phyloP scores from a whole-genome alignment of 2,329 filamentous ascomycete species.

The Penicillium olsonii region DNA sequence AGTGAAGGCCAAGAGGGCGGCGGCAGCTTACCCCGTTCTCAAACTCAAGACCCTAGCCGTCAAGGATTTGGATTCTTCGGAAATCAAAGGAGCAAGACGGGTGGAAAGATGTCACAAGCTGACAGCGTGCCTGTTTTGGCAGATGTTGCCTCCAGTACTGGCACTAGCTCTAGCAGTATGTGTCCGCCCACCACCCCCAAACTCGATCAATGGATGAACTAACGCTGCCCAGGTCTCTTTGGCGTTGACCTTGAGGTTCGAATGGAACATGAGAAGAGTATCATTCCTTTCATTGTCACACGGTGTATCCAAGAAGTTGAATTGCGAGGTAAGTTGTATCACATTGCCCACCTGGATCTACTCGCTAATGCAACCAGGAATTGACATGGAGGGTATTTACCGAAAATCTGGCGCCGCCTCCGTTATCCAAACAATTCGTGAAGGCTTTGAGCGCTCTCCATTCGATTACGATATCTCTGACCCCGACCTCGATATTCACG shows the following conservation, averaged over 20 bases:
- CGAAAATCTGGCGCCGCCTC: slow-evolving; percentile 93
- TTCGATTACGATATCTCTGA: slow-evolving; percentile 88
- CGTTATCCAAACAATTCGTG: slow-evolving; percentile 85
- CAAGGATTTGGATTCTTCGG: slow-evolving; percentile 73
- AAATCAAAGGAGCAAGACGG: slow-evolving; percentile 47
- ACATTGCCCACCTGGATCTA: background rate
- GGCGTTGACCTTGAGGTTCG: slow-evolving; percentile 86
- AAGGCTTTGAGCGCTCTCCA: slow-evolving; percentile 81
- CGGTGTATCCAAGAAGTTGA: slow-evolving; percentile 97
- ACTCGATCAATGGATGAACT: slow-evolving; percentile 1
- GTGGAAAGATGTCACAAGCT: slow-evolving; percentile 44
- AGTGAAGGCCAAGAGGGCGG: slow-evolving; percentile 45
- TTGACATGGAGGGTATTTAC: slow-evolving; percentile 98
- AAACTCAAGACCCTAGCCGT: slow-evolving; percentile 49
- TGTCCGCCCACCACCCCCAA: slow-evolving; percentile 3
- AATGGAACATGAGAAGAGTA: slow-evolving; percentile 81
- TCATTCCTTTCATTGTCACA: slow-evolving; percentile 87
- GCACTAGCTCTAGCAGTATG: slow-evolving; percentile 38
- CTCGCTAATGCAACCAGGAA: slow-evolving; percentile 49
- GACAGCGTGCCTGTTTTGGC: slow-evolving; percentile 46
- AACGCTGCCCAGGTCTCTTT: slow-evolving; percentile 63
- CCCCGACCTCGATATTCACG: slow-evolving; percentile 89
- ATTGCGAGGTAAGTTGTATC: slow-evolving; percentile 64
- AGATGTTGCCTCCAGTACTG: slow-evolving; percentile 30
- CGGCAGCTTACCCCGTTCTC: slow-evolving; percentile 37